phyloP scores from a whole-genome alignment of 495 filamentous ascomycete species.

The Sabuloglossum arenarium region DNA sequence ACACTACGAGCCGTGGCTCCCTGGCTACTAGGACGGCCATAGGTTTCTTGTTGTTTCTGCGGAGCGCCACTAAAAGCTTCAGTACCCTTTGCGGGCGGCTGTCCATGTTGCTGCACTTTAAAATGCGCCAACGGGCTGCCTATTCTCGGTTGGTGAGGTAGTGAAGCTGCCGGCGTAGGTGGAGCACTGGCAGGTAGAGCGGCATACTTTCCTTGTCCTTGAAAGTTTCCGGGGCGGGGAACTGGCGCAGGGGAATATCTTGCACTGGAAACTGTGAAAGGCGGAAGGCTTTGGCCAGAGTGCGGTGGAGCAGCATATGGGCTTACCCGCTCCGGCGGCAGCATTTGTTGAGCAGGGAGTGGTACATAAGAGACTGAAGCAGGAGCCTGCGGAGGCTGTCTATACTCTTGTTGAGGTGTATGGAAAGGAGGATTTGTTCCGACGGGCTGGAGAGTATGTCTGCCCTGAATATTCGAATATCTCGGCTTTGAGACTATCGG shows the following conservation, averaged over 20 bases:
- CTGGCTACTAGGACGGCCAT: conserved; percentile 18
- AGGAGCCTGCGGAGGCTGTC: conserved; percentile 12
- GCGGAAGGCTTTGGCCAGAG: conserved; percentile 21
- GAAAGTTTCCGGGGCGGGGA: conserved; percentile 17
- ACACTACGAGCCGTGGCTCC: conserved; percentile 22
- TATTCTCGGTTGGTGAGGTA: conserved; percentile 64
- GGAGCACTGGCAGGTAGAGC: conserved; percentile 17
- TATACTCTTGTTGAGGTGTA: conserved; percentile 8
- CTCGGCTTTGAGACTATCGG: conserved; percentile 41
- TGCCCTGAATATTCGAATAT: conserved; percentile 24
- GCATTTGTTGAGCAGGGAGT: conserved; percentile 12
- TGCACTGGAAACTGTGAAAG: conserved; percentile 16
- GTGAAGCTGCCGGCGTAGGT: conserved; percentile 19
- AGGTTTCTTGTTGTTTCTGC: conserved; percentile 15
- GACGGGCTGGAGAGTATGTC: conserved; percentile 28
- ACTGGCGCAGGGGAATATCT: conserved; percentile 44
- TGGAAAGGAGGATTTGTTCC: conserved; percentile 11
- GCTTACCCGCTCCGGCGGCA: conserved; percentile 35
- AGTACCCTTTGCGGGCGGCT: neutral
- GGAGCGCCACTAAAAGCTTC: neutral
- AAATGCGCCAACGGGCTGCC: conserved; percentile 53
- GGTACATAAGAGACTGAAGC: conserved; percentile 24
- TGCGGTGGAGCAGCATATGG: conserved; percentile 35
- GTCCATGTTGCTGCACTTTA: neutral
- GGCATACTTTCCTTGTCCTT: conserved; percentile 20